Percentiles rank a stretch among this genome's conserved stretches.
Evolutionary conservation across 306 rosid species (phyloP).

Genomic region (Cotoneaster glaucophyllus): DNA sequence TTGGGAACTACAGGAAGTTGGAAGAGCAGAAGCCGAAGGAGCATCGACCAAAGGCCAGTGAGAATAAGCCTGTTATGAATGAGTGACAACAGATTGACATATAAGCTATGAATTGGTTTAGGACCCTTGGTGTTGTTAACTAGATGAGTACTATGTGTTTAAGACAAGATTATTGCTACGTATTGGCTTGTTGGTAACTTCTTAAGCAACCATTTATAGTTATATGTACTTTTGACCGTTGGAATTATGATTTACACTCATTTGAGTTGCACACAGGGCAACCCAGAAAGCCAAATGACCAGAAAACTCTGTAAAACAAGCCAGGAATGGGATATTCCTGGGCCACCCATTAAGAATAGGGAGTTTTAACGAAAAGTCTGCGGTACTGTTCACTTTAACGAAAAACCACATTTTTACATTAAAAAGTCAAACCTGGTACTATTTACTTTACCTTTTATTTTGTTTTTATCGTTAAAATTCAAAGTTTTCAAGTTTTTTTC

Average conservation of each 20-base stretch:
- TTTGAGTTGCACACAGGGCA: background rate
- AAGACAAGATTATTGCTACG: background rate
- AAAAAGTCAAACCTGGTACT: too few relatives aligned
- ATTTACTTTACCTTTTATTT: too few relatives aligned
- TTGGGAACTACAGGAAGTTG: constrained; percentile 49
- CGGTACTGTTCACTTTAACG: too few relatives aligned
- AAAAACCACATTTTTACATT: too few relatives aligned
- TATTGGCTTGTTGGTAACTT: background rate
- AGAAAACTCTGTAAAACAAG: background rate
- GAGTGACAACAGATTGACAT: constrained; percentile 44
- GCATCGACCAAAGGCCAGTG: constrained; percentile 73
- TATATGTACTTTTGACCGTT: background rate
- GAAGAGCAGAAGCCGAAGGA: constrained; percentile 97
- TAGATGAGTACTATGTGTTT: background rate
- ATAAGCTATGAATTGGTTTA: background rate
- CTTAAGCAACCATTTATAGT: background rate
- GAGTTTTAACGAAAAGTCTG: too few relatives aligned
- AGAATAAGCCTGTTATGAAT: constrained; percentile 92
- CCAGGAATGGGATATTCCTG: background rate
- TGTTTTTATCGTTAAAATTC: too few relatives aligned
- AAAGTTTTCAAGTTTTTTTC: too few relatives aligned
- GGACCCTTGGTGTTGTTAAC: background rate
- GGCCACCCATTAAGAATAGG: too few relatives aligned
- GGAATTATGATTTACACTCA: background rate
- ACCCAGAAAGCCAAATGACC: background rate